Base-by-base conservation (phyloP, 768 basidiomycete species). In the Russula earlei region DNA sequence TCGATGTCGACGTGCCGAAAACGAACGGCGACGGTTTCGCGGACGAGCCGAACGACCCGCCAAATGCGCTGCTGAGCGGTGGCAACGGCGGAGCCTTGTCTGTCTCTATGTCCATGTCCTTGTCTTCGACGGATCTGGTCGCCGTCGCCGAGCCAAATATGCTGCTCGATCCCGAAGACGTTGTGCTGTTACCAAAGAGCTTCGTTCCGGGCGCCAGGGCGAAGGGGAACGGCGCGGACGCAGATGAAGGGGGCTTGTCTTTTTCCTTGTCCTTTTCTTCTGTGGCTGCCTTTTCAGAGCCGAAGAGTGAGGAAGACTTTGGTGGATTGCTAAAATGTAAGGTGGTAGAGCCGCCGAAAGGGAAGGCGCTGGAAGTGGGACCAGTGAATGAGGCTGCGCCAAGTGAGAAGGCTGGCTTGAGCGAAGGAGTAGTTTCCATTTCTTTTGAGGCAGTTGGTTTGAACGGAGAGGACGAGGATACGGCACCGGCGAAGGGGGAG, bases 381-480 rank as follows among this genome's bases (percentile, higher is more conserved):
- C 38, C 33, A 37, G 43, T 2, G 20, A 37, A 12, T 10, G 44
- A 38, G 9, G 52, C n/a, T 45, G 37, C n/a, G 15, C 60, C 51
- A 27, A 64, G 38, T 17, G 61, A 43, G 20, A 65, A 62, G 1
- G 58, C 27, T 19, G 60, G 42, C 15, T 59, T 57, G 20, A 60
- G 15, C 20, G 43, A 14, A 9, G 54, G 19, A 17, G 49, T 20
- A 27, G 50, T 17, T 19, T 43, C 56, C 22, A 19, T 9, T 41
- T 58, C 51, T 33, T 47, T 53, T 25, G 51, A 20, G 1, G 44
- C 17, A 19, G 49, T 5, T n/a, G 49, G 19, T 42, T 51, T 56
- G 42, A 56, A 45, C 20, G 14, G 15, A 17, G 55, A 40, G 22
- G 46, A 52, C 8, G 50, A 48, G 11, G 51, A 48, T 7, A 12